Percentiles rank a stretch among this genome's conserved stretches.
phyloP scores from a whole-genome alignment of 1,139 yeast genomes.

The Geotrichum restrictum region DNA sequence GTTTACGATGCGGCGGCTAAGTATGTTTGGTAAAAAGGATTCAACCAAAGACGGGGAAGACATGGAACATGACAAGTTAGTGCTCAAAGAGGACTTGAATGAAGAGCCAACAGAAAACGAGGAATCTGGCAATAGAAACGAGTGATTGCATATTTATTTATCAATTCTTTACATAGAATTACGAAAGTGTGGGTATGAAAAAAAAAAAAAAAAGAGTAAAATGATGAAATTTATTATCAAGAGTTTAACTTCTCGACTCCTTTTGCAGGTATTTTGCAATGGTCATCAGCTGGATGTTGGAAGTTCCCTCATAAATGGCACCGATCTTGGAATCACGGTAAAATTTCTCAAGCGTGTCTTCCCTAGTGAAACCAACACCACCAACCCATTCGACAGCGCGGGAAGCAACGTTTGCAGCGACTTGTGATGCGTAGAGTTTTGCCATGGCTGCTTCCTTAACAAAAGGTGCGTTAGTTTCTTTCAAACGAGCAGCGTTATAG shows the following conservation, averaged over 20 bases:
- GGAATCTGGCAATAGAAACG: not conserved
- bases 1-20: constrained; percentile 16
- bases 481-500: constrained; percentile 46
- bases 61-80: not conserved
- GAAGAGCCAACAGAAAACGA: not conserved
- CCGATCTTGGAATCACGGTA: constrained; percentile 47
- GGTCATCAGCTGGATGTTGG: constrained; percentile 45
- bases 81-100: not conserved
- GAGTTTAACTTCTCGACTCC: constrained; percentile 29
- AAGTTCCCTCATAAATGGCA: constrained; percentile 46
- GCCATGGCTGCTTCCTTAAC: constrained; percentile 48
- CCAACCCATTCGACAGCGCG: constrained; percentile 49
- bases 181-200: too few relatives aligned
- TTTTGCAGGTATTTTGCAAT: constrained; percentile 44
- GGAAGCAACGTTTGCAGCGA: constrained; percentile 43
- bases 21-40: constrained; percentile 20
- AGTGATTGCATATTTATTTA: not conserved
- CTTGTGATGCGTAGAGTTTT: constrained; percentile 43
- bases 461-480: constrained; percentile 43
- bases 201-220: not conserved
- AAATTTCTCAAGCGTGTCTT: constrained; percentile 43
- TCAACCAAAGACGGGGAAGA: constrained; percentile 8
- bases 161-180: not conserved
- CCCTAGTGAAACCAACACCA: constrained; percentile 47
- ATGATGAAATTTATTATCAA: not conserved